Evolutionary conservation across 495 filamentous ascomycete genomes (phyloP), one percentile per base, ranked within the genome.

Genomic region (Annulohypoxylon stygium): DNA sequence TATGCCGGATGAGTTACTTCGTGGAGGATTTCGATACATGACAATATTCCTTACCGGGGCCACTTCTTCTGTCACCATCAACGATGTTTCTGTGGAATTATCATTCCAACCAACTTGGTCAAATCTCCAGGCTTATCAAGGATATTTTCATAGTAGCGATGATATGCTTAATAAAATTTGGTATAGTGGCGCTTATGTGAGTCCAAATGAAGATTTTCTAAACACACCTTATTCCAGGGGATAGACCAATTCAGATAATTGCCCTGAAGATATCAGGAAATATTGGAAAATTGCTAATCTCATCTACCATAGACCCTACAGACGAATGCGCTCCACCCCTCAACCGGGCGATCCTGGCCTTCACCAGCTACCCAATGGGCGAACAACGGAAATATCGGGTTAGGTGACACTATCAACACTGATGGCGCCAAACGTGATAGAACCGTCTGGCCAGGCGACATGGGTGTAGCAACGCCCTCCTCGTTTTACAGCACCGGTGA

Each of bases 21-120:
- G 88, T 3, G 88, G 88, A n/a, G 88, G 88, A 3, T 90, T 90
- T 71, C 84, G 88, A 33, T 90, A 90, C 66, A 61, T 90, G 80
- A 88, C 88, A 0, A 55, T 88, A 1, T 90, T 90, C 70, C 74
- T 89, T 57, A 64, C 81, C 3, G 80, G 81, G n/a, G 50, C 70
- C 2, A 67, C 58, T 5, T 70, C 81, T 12, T 81, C 71, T 25
- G 79, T 87, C 4, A 69, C 81, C 2, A 69, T 88, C 34, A 78
- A 77, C 1, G 77, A 84, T 55, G 70, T 89, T 16, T 81, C 62
- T 37, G 68, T 90, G 23, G 85, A 88, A 47, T 70, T 90, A 18
- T 82, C 78, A 5, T 91, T 90, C 65, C 87, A 90, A 57, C 90
- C 90, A 5, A 90, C 89, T 3, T 90, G 88, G 89, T 83, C 88